Evolutionary conservation across 768 basidiomycete genomes (phyloP).

Genomic region (Trametes cinnabarina): DNA sequence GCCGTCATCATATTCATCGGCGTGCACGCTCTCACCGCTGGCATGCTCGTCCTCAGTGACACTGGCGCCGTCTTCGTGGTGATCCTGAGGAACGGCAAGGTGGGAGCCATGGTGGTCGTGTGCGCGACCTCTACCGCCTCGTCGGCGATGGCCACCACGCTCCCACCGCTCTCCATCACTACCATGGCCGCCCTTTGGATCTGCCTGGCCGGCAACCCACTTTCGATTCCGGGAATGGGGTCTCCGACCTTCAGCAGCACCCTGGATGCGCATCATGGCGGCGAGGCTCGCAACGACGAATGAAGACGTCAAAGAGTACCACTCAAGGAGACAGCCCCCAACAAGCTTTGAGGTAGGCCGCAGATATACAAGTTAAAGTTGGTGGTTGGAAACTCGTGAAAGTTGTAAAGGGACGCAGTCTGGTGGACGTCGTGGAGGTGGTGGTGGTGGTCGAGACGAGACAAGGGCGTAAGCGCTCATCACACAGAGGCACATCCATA

Average conservation of each 20-base stretch:
- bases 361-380: not conserved
- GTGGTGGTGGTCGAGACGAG: not conserved
- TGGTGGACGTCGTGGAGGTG: not conserved
- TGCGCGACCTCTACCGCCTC: conserved; percentile 43
- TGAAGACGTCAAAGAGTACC: not conserved
- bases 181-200: conserved; percentile 36
- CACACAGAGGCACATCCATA: not conserved
- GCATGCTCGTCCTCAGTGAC: conserved; percentile 35
- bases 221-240: conserved; percentile 54
- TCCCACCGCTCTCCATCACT: conserved; percentile 60
- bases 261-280: conserved; percentile 22
- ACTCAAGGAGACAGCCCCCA: not conserved
- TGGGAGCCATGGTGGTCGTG: conserved; percentile 35
- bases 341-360: too few relatives aligned
- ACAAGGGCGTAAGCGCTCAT: conserved; percentile 7
- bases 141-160: conserved; percentile 54
- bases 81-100: conserved; percentile 12
- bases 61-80: conserved; percentile 31
- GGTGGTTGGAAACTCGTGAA: not conserved
- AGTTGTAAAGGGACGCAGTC: not conserved
- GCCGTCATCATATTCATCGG: conserved; percentile 25
- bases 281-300: not conserved
- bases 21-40: conserved; percentile 32
- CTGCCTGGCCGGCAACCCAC: conserved; percentile 53
- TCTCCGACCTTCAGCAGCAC: conserved; percentile 27